Evolutionary conservation across 495 filamentous ascomycete species (phyloP), one percentile per base, ranked within the genome.

Genomic region (Xylaria longipes): DNA sequence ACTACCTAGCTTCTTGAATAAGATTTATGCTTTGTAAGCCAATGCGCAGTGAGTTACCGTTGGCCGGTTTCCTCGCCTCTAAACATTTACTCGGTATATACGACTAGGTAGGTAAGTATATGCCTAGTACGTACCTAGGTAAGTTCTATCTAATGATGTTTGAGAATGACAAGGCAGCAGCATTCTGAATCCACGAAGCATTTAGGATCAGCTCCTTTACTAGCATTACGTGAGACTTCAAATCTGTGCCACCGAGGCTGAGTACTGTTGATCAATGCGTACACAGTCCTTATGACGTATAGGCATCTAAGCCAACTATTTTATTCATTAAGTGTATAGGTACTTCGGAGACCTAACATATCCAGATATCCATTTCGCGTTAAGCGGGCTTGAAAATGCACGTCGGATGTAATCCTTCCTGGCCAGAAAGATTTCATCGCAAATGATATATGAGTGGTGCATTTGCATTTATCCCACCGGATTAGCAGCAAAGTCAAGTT

Each of bases 201-300:
- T 52, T 39, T 22, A 12, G 22, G 62, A 67, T 43, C 29, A 29
- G 4, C 46, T 50, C 39, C 15, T 46, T 35, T n/a, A 31, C 43
- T 15, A 45, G 12, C 27, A 63, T 67, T 46, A 46, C 39, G 52
- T 35, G 50, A 58, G 39, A 60, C 35, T 31, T n/a, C 20, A 65
- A 66, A 37, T 37, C 33, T n/a, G 12, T 64, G 33, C 46, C 41
- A 45, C 35, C 3, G 27, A 68, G 66, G 66, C 66, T 68, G 27
- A 68, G 66, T 14, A 31, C 15, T 25, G 52, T 37, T 25, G 37
- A 68, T 35, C 52, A 17, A 67, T 17, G 27, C 17, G 43, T 12
- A 31, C 12, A 5, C 33, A 48, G 22, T 17, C 39, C 5, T 17
- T 9, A 57, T 45, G 12, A 58, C 8, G 52, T 50, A 64, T 15